Base-by-base conservation (phyloP, 2,329 filamentous ascomycete genomes). In the Sporothrix variecibatus region DNA sequence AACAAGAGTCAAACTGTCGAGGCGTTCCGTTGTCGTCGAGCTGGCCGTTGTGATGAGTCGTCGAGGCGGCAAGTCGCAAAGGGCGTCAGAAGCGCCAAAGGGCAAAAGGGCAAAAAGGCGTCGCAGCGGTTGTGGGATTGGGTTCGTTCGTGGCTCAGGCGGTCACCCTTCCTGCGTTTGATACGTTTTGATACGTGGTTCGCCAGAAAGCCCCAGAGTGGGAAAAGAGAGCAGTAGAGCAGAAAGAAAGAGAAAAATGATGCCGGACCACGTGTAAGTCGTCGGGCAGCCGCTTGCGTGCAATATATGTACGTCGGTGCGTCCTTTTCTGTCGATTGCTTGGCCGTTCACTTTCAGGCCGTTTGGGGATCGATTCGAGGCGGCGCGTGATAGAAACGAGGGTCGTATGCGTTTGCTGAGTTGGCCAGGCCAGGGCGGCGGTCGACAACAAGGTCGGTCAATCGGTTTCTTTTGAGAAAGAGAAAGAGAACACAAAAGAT, bases 161-260 rank as follows among this genome's bases (percentile, higher is more conserved):
- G 40, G 64, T 43, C 51, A 26, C 51, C 26, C 38, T 34, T 43
- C 38, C 38, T 46, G 62, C 62, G 38, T 67, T 28, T 56, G 51
- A 56, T 67, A 46, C 62, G 56, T 67, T 53, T 46, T 70, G 46
- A 73, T 73, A 73, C 65, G 69, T 71, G 69, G 69, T 71, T 71
- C 69, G 53, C 26, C 53, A 71, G 38, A 58, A 28, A 31, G 3
- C 3, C 28, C 28, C 46, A 56, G 49, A 12, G 62, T 67, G 38
- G 62, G 1, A 23, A 26, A 65, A 38, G 34, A 34, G 34, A 34
- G 34, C 34, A 34, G 34, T 8, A 12, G 62, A 43, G n/a, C 11
- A 23, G 23, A 6, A 23, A 28, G 9, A 56, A 26, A 38, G 65
- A 23, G 60, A 34, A 26, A 23, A 53, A 40, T 71, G 68, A 43